Conservation (phyloP, 1,284 basidiomycete genomes). For the Testicularia cyperi region DNA sequence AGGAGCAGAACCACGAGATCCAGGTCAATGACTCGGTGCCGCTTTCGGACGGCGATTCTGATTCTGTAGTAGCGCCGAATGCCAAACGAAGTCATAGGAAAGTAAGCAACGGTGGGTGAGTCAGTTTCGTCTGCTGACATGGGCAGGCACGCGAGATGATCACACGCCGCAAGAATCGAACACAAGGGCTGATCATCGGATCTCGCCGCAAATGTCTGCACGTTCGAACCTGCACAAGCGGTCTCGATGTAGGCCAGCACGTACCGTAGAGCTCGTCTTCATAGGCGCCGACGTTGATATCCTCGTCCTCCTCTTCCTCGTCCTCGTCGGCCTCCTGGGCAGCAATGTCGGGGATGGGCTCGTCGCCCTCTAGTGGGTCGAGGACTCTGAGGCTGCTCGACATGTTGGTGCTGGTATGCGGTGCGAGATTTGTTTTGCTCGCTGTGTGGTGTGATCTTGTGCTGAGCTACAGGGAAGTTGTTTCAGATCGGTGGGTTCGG, state of each 20-base stretch:
- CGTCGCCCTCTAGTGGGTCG: slow-evolving; percentile 13
- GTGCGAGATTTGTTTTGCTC: no score
- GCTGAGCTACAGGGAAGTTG: no score
- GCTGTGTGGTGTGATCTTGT: no score
- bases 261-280: slow-evolving; percentile 42
- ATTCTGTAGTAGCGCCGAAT: slow-evolving; percentile 22
- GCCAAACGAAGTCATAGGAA: background rate
- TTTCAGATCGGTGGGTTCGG: no score
- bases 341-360: background rate
- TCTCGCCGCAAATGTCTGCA: no score
- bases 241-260: no score
- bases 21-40: slow-evolving; percentile 70
- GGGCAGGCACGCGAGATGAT: no score
- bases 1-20: slow-evolving; percentile 98
- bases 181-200: no score
- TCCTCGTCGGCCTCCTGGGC: slow-evolving; percentile 26
- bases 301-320: slow-evolving; percentile 45
- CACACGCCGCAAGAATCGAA: background rate
- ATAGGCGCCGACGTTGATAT: slow-evolving; percentile 22
- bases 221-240: no score
- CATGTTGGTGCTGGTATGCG: no score
- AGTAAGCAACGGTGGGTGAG: background rate
- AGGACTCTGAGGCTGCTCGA: slow-evolving; percentile 6
- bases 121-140: no score
- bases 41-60: slow-evolving; percentile 52